Percentiles rank a stretch among this genome's conserved stretches.
Conservation (phyloP, 176 grass and related monocot species). For the Hordeum marinum region DNA sequence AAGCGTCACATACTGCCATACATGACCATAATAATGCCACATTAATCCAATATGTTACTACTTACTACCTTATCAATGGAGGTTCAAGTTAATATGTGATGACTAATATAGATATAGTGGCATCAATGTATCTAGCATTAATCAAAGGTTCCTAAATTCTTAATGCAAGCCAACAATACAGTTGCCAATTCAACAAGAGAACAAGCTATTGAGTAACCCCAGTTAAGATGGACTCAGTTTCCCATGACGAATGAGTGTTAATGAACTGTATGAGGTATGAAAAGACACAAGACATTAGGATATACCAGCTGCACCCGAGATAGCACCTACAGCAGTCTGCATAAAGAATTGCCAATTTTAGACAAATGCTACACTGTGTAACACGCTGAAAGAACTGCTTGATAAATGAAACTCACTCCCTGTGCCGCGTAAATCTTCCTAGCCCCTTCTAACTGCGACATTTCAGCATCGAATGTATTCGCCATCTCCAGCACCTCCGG, state of each 20-base stretch:
- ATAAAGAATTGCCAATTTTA: constrained; percentile 21
- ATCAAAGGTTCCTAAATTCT: neutral
- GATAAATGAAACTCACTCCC: constrained; percentile 47
- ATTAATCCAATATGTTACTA: no score
- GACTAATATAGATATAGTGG: neutral
- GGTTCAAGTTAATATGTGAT: neutral
- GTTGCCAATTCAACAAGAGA: neutral
- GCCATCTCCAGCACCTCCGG: constrained; percentile 89
- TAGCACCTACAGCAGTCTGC: constrained; percentile 62
- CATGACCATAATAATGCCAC: no score
- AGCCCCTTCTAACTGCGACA: constrained; percentile 93
- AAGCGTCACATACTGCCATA: constrained; percentile 5
- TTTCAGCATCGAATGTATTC: constrained; percentile 79
- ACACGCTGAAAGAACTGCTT: constrained; percentile 11
- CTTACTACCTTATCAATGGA: neutral
- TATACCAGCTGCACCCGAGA: constrained; percentile 62
- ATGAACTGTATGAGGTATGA: constrained; percentile 17
- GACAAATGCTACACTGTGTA: constrained; percentile 10
- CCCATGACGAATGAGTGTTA: neutral
- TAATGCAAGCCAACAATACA: neutral
- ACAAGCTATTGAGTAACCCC: neutral
- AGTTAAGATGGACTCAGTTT: neutral
- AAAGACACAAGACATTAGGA: neutral
- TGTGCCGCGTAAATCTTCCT: constrained; percentile 88
- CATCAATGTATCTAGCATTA: constrained; percentile 27